Percentiles rank a stretch among this genome's conserved stretches.
Evolutionary conservation across 495 filamentous ascomycete species (phyloP).

Genomic region (Tuber aestivum): DNA sequence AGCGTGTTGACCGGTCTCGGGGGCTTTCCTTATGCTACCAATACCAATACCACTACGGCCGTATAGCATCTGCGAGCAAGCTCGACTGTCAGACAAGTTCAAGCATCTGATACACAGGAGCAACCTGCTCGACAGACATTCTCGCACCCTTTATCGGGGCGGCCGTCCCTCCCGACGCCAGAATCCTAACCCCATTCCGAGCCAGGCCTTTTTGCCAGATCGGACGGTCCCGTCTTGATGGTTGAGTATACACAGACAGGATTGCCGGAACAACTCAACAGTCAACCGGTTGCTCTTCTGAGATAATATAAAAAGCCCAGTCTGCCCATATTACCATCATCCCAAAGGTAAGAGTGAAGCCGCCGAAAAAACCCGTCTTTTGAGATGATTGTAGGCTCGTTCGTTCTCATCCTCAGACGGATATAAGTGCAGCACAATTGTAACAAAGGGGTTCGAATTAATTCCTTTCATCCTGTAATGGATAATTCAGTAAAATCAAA

Average conservation of each 20-base stretch:
- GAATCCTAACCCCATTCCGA: constrained; percentile 80
- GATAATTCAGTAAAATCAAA: background rate
- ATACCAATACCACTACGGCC: constrained; percentile 75
- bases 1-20: constrained; percentile 98
- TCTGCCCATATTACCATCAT: background rate
- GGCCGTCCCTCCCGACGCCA: constrained; percentile 89
- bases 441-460: background rate
- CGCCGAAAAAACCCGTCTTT: background rate
- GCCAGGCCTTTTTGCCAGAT: constrained; percentile 91
- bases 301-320: background rate
- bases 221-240: constrained; percentile 94
- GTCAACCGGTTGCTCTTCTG: background rate
- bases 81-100: background rate
- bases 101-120: too few relatives aligned
- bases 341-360: too few relatives aligned
- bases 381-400: background rate
- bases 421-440: too few relatives aligned
- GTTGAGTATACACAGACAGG: constrained; percentile 92
- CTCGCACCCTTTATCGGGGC: constrained; percentile 91
- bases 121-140: constrained; percentile 80
- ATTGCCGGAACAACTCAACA: constrained; percentile 60
- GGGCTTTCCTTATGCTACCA: constrained; percentile 94
- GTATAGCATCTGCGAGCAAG: constrained; percentile 11
- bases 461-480: background rate
- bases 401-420: too few relatives aligned